Evolutionary conservation across 2,329 filamentous ascomycete species (phyloP).

Genomic region (Aspergillus hortae): DNA sequence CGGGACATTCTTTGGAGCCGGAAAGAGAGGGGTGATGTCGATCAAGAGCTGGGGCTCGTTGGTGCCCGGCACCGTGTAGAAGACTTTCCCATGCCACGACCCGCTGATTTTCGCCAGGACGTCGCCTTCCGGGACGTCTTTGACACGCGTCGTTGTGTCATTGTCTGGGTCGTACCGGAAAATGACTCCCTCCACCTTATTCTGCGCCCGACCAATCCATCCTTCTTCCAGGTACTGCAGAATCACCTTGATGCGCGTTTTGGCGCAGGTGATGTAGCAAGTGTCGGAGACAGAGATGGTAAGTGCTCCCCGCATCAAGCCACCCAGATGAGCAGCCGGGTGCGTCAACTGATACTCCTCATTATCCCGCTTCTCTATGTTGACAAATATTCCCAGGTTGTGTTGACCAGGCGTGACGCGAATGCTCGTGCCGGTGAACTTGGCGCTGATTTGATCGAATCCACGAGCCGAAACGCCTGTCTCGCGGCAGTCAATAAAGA

Average conservation of each 20-base stretch:
- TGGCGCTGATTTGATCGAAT: constrained; percentile 94
- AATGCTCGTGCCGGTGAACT: constrained; percentile 94
- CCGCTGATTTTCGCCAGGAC: constrained; percentile 79
- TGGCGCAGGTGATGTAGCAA: constrained; percentile 84
- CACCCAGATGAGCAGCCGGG: constrained; percentile 87
- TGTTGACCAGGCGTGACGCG: constrained; percentile 88
- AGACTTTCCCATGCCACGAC: constrained; percentile 73
- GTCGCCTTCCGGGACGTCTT: constrained; percentile 81
- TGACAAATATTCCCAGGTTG: constrained; percentile 95
- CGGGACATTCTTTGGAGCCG: constrained; percentile 74
- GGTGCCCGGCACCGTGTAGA: constrained; percentile 51
- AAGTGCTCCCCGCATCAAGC: constrained; percentile 79
- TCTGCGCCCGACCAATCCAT: constrained; percentile 87
- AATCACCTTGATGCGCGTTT: constrained; percentile 87
- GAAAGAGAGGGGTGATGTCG: constrained; percentile 78
- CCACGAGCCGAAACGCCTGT: constrained; percentile 83
- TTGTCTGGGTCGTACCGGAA: constrained; percentile 88
- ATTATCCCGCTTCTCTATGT: constrained; percentile 70
- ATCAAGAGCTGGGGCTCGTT: constrained; percentile 68
- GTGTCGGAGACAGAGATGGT: constrained; percentile 87
- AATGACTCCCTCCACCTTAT: constrained; percentile 84
- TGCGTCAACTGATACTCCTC: constrained; percentile 96
- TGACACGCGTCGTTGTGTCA: constrained; percentile 73
- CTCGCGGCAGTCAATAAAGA: constrained; percentile 87
- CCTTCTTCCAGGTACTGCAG: constrained; percentile 91